Evolutionary conservation across 1,139 yeast species (phyloP).

Genomic region (Taphrina wiesneri): DNA sequence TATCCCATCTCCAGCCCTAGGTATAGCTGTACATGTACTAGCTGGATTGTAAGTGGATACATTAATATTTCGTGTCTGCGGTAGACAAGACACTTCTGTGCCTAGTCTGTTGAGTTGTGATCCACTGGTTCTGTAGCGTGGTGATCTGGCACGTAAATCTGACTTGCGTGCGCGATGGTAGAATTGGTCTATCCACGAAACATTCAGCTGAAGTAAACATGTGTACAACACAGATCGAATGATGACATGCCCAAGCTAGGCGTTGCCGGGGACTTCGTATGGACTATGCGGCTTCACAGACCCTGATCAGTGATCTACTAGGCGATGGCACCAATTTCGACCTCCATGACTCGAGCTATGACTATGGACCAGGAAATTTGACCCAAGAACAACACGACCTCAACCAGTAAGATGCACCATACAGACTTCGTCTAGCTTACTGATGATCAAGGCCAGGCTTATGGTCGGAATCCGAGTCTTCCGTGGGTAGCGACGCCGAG

Average conservation of each 20-base stretch:
- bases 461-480: constrained; percentile 19
- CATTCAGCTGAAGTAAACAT: too few species aligned
- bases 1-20: neutral
- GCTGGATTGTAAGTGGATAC: too few species aligned
- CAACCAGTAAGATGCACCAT: constrained; percentile 5
- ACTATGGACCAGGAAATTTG: neutral
- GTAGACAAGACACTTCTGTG: too few species aligned
- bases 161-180: too few species aligned
- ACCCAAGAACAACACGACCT: neutral
- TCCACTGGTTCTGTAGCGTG: too few species aligned
- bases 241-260: neutral
- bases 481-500: neutral
- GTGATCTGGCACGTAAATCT: too few species aligned
- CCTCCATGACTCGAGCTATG: neutral
- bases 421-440: neutral
- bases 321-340: constrained; percentile 18
- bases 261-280: neutral
- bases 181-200: too few species aligned
- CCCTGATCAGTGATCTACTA: constrained; percentile 8
- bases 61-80: too few species aligned
- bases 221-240: neutral
- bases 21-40: too few species aligned
- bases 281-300: constrained; percentile 17
- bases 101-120: too few species aligned
- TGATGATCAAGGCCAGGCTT: constrained; percentile 9